These are phyloP conservation scores for Fistulifera pelliculosa DNA, from an alignment of 108 stramenopile genomes.

Conservation along the genomic window DNA sequence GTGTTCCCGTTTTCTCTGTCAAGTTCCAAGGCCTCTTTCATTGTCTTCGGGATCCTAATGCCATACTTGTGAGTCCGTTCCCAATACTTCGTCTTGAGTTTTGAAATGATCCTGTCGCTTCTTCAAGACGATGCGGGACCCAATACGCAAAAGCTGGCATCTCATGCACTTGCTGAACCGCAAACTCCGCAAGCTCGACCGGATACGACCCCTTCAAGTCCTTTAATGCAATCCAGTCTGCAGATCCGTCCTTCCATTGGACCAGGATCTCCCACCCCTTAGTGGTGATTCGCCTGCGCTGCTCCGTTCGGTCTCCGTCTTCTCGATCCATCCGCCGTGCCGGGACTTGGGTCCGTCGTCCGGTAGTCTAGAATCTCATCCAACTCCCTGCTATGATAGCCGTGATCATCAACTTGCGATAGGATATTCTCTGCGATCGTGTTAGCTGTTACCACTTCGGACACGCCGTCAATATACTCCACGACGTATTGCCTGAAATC, in stretches of 20 bases:
- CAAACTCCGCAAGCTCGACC: constrained; percentile 50
- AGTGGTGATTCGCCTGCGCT: constrained; percentile 29
- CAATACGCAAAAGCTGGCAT: constrained; percentile 48
- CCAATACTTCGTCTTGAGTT: constrained; percentile 3
- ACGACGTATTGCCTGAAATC: constrained; percentile 25
- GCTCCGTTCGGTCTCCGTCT: background rate
- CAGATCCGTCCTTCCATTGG: constrained; percentile 26
- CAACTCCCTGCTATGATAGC: constrained; percentile 11
- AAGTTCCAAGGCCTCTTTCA: constrained; percentile 17
- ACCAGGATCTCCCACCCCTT: constrained; percentile 38
- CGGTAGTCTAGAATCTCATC: constrained; percentile 14
- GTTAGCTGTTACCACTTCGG: constrained; percentile 36
- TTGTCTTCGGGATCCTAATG: constrained; percentile 23
- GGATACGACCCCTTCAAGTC: constrained; percentile 44
- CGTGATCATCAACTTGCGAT: constrained; percentile 22
- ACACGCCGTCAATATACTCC: constrained; percentile 40
- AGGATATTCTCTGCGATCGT: constrained; percentile 43
- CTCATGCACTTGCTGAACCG: constrained; percentile 9
- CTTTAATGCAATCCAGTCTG: constrained; percentile 21
- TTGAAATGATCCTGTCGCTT: constrained; percentile 19
- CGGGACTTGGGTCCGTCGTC: too few species aligned
- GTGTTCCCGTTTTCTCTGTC: too few species aligned
- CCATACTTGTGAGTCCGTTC: constrained; percentile 39
- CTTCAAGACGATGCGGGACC: constrained; percentile 18
- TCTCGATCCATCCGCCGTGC: too few species aligned